These are phyloP conservation scores for Stipa capillata DNA, from an alignment of 176 grass and related monocot species.

Conservation along the genomic window DNA sequence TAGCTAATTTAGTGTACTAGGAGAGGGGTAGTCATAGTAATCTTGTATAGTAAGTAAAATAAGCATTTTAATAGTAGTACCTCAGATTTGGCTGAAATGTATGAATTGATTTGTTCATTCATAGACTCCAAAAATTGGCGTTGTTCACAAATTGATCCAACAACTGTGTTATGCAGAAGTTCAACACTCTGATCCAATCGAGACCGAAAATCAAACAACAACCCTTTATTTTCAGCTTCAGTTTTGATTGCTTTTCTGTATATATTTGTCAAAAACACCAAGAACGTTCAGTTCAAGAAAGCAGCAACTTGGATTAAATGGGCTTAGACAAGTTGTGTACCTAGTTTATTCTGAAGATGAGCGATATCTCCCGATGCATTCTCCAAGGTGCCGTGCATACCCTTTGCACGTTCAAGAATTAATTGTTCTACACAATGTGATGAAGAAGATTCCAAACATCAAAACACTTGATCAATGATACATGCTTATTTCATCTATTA, in stretches of 20 bases:
- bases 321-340: slow-evolving; percentile 13
- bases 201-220: slow-evolving; percentile 48
- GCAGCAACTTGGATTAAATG: background rate
- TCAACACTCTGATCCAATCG: slow-evolving; percentile 52
- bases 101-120: slow-evolving; percentile 51
- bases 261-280: slow-evolving; percentile 12
- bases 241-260: slow-evolving; percentile 56
- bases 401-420: slow-evolving; percentile 62
- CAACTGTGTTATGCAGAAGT: slow-evolving; percentile 44
- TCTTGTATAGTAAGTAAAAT: background rate
- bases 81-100: slow-evolving; percentile 56
- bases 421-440: slow-evolving; percentile 34
- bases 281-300: slow-evolving; percentile 21
- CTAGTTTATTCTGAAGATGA: slow-evolving; percentile 50
- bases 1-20: slow-evolving; percentile 7
- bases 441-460: slow-evolving; percentile 1
- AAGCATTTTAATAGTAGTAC: slow-evolving; percentile 25
- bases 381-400: slow-evolving; percentile 39
- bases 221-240: slow-evolving; percentile 53
- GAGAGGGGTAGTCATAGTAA: background rate
- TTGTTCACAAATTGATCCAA: slow-evolving; percentile 57
- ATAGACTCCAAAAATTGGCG: slow-evolving; percentile 47
- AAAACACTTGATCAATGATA: background rate
- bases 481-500: background rate
- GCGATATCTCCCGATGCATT: slow-evolving; percentile 51